phyloP scores from a whole-genome alignment of 2,329 filamentous ascomycete genomes.

The Fusarium longipes region DNA sequence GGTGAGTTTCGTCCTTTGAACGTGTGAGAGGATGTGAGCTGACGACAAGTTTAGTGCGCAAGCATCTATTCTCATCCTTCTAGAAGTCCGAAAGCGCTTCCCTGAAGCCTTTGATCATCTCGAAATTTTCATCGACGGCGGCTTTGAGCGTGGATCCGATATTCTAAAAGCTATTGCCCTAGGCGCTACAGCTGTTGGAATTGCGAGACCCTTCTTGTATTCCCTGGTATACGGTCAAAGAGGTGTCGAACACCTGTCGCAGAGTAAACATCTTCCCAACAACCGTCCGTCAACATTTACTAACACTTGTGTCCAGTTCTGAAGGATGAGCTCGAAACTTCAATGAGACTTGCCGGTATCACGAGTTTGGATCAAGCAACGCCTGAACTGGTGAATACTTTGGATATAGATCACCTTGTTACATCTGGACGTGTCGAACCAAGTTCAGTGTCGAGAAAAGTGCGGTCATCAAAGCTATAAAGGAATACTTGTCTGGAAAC shows the following conservation, averaged over 20 bases:
- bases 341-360: constrained; percentile 47
- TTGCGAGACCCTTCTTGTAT: constrained; percentile 65
- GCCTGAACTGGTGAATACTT: constrained; percentile 47
- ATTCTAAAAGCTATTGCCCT: constrained; percentile 65
- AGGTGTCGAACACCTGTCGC: constrained; percentile 64
- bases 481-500: neutral
- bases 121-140: constrained; percentile 65
- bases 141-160: constrained; percentile 64
- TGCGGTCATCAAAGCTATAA: constrained; percentile 36
- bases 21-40: fast-evolving
- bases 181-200: constrained; percentile 64
- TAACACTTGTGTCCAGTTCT: constrained; percentile 35
- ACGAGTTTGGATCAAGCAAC: constrained; percentile 47
- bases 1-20: constrained; percentile 30
- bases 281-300: fast-evolving
- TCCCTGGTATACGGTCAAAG: constrained; percentile 65
- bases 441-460: neutral
- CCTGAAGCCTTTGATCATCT: constrained; percentile 62
- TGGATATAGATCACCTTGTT: constrained; percentile 49
- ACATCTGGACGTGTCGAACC: constrained; percentile 30
- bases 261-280: constrained; percentile 57
- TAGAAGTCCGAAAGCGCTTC: constrained; percentile 62
- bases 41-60: constrained; percentile 44
- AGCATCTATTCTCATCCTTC: constrained; percentile 61
- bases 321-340: constrained; percentile 48